phyloP scores from a whole-genome alignment of 139 green algal species.

The Chlamydomonas eustigma region DNA sequence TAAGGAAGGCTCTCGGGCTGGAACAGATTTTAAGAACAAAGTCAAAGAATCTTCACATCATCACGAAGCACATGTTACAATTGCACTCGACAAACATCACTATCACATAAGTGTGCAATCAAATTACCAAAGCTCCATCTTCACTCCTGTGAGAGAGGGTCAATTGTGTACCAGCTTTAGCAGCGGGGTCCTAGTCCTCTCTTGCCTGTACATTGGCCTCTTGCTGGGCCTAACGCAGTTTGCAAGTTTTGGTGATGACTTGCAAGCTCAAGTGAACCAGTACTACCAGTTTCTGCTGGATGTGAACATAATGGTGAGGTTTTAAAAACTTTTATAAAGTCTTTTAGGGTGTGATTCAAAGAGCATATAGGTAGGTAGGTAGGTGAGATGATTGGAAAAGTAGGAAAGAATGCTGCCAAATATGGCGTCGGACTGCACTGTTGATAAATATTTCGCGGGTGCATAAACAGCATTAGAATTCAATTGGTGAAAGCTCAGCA shows the following conservation, averaged over 20 bases:
- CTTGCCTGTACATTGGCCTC: constrained; percentile 2
- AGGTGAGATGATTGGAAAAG: not conserved
- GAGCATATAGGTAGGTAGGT: not conserved
- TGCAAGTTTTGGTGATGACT: not conserved
- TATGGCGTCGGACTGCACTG: not conserved
- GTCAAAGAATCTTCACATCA: too few species aligned
- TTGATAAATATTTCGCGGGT: not conserved
- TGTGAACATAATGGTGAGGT: not conserved
- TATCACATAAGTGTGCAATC: too few species aligned
- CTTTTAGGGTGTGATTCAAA: not conserved
- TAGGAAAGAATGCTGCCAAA: not conserved
- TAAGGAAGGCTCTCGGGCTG: too few species aligned
- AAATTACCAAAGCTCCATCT: not conserved
- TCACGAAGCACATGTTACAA: too few species aligned
- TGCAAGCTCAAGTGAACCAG: constrained; percentile 4
- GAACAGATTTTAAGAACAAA: too few species aligned
- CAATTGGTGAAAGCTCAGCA: not conserved
- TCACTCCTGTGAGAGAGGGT: not conserved
- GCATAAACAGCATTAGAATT: not conserved
- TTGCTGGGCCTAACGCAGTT: constrained; percentile 4
- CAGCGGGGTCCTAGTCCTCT: not conserved
- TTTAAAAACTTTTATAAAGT: not conserved
- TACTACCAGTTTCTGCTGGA: constrained; percentile 7
- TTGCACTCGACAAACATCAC: too few species aligned
- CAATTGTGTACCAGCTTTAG: not conserved